phyloP scores from a whole-genome alignment of 352 stramenopile genomes.

The Phytophthora litchii region DNA sequence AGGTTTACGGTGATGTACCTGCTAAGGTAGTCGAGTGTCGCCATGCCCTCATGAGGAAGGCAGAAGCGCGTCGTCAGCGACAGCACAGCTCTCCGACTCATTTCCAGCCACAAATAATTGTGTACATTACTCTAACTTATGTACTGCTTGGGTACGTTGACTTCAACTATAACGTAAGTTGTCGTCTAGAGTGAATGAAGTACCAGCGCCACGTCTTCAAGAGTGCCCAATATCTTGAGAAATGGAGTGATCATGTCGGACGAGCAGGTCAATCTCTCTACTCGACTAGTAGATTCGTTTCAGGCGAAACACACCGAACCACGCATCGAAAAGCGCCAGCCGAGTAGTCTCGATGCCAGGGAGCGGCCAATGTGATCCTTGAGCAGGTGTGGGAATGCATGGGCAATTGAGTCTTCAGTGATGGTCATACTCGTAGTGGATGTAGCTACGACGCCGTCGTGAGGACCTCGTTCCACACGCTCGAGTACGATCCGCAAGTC shows the following conservation, averaged over 20 bases:
- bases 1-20: conserved; percentile 29
- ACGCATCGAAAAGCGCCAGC: neutral
- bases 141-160: no score
- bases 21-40: conserved; percentile 75
- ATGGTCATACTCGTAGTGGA: conserved; percentile 15
- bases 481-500: conserved; percentile 21
- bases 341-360: neutral
- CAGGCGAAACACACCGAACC: conserved; percentile 12
- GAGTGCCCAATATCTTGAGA: conserved; percentile 3
- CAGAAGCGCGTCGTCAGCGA: conserved; percentile 83
- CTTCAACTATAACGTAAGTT: neutral
- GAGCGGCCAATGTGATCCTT: neutral
- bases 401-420: conserved; percentile 18
- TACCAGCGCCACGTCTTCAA: conserved; percentile 2
- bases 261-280: neutral
- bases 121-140: no score
- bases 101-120: conserved; percentile 4
- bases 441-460: conserved; percentile 4
- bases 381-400: conserved; percentile 23
- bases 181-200: neutral
- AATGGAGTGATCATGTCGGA: conserved; percentile 7
- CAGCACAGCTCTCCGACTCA: conserved; percentile 55
- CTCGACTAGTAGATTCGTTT: neutral
- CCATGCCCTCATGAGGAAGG: conserved; percentile 81
- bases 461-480: conserved; percentile 5